Evolutionary conservation across 2,329 filamentous ascomycete genomes (phyloP), one percentile per base, ranked within the genome.

Genomic region (Laburnicola sp.): DNA sequence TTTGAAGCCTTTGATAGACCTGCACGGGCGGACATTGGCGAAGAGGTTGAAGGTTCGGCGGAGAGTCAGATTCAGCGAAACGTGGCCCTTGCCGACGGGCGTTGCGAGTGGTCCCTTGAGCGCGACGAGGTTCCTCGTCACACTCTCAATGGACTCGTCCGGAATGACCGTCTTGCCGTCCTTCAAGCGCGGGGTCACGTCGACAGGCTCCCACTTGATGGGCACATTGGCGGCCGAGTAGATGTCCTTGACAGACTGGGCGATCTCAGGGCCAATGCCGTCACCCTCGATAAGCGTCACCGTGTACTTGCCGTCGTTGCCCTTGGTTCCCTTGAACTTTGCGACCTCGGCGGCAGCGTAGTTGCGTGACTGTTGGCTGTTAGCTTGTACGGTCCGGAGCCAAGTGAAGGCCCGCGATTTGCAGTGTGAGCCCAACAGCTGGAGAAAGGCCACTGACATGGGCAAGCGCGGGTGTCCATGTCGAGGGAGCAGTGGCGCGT

Each of bases 11-110:
- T 89, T 89, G 65, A 99, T 91, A 60, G 91, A 97, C 74, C 91
- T 89, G 86, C 95, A 99, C 58, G 95, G 94, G 71, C 95, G 92
- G 69, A 99, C 84, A 82, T 99, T 99, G 80, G 94, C 95, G 78
- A 99, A 99, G 70, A 99, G 91, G 83, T 99, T 99, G 82, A 99
- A 99, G 59, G 95, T 99, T 73, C 94, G 89, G 74, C 94, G 93
- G 70, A 99, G 91, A 54, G 94, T 99, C 62, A 99, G 82, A 84
- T 99, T 99, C 66, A 99, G 89, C 52, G 94, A 97, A 75, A 99
- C 93, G 80, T 99, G 94, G 71, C 94, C 94, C 83, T 97, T 99
- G 77, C 95, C 94, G 70, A 99, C 86, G 60, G 94, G 94, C 3
- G 94, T 99, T 84, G 95, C 95, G 63, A 99, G 87, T 68, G 95